Percentiles rank a stretch among this genome's conserved stretches.
Conservation (phyloP, 1,284 basidiomycete genomes). For the Mycena citricolor region DNA sequence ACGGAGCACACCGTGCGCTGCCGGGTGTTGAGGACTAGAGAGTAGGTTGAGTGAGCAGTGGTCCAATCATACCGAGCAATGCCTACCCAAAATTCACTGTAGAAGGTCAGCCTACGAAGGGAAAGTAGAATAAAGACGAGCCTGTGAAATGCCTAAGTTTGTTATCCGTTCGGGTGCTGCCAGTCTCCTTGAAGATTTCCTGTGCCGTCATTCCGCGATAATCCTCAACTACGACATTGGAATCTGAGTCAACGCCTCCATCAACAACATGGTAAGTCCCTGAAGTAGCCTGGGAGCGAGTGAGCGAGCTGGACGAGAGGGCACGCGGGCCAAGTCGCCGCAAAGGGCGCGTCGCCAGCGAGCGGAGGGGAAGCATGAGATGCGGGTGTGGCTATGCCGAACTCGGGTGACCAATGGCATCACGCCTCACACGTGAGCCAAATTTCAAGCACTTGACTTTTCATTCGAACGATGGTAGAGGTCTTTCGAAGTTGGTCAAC, state of each 20-base stretch:
- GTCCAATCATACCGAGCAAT: too few species aligned
- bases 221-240: conserved; percentile 17
- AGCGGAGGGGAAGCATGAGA: conserved; percentile 13
- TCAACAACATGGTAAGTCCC: conserved; percentile 20
- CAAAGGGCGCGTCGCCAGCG: conserved; percentile 19
- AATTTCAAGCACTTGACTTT: too few species aligned
- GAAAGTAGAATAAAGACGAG: neutral
- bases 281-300: neutral
- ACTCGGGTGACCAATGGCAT: too few species aligned
- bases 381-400: too few species aligned
- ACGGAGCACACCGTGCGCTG: conserved; percentile 97
- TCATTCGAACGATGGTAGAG: too few species aligned
- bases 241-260: conserved; percentile 12
- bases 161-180: conserved; percentile 19
- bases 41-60: too few species aligned
- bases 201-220: conserved; percentile 20
- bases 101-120: neutral
- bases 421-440: too few species aligned
- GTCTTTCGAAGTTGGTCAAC: too few species aligned
- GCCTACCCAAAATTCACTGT: conserved; percentile 20
- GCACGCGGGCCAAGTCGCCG: conserved; percentile 25
- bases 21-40: conserved; percentile 88
- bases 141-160: conserved; percentile 21
- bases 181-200: conserved; percentile 19
- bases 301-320: conserved; percentile 21